Base-by-base conservation (phyloP, 305 asterid genomes). In the Ajuga reptans region DNA sequence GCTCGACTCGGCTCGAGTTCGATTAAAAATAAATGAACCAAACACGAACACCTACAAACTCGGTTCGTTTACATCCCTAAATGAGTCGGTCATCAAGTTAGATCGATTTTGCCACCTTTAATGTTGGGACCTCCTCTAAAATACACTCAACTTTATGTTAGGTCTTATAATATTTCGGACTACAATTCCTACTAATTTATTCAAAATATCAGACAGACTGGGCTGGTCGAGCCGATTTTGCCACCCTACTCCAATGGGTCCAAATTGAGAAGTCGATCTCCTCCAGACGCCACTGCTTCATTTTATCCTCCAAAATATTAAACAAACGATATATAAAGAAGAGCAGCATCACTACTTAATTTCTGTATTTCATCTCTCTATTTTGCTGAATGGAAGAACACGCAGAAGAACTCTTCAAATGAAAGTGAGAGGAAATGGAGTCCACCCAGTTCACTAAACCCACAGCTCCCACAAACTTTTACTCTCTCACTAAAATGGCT, bases 401-500 rank as follows among this genome's bases (percentile, higher is more conserved):
- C 18, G 31, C 17, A 9, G 24, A 27, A 61, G 16, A 46, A 43
- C 37, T 71, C 66, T 51, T 41, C 66, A 49, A 41, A 63, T 56
- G 70, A 59, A 59, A 66, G 78, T 75, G 75, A 77, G 72, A 55
- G 81, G 75, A 66, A 54, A 76, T 73, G 84, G 74, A 71, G 51
- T 66, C 80, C 68, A 51, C 75, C 62, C 79, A 70, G 53, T 72
- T 79, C 62, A 63, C 68, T 73, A 78, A 80, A 67, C 56, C 75
- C 67, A 67, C 81, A 14, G 62, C 57, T 12, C 56, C 77, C 65
- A 67, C 79, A 14, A 65, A 56, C 11, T 63, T 80, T 31, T 72
- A 56, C 77, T 61, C 69, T 53, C 78, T 74, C 78, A 74, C 84
- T 67, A 76, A 61, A 69, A 87, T 86, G 96, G 86, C 85, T 67